Percentiles rank a stretch among this genome's conserved stretches.
These are phyloP conservation scores for Suillus lakei DNA, from an alignment of 768 basidiomycete species.

Conservation along the genomic window DNA sequence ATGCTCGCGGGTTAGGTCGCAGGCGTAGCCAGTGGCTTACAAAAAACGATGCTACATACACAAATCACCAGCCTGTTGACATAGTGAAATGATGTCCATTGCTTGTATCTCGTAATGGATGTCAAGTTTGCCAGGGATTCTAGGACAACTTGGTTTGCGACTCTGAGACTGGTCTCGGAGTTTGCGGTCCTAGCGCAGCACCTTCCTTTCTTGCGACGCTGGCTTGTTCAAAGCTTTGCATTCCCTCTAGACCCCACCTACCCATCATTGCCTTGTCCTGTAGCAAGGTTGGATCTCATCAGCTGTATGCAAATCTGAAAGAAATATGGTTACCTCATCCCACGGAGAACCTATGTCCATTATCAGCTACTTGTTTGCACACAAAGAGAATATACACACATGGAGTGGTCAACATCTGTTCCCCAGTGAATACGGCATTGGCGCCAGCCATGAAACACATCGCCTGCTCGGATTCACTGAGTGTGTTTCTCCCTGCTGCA, in stretches of 20 bases:
- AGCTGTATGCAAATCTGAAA: constrained; percentile 13
- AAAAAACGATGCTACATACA: constrained; percentile 3
- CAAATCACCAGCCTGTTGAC: background rate
- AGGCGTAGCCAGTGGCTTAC: background rate
- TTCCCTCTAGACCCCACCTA: constrained; percentile 91
- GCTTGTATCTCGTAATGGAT: too few species aligned
- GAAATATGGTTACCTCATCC: constrained; percentile 68
- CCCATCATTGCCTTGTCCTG: constrained; percentile 94
- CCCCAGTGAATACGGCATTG: constrained; percentile 98
- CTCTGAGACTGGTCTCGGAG: background rate
- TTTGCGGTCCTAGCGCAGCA: constrained; percentile 15
- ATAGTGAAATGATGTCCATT: background rate
- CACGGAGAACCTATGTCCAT: constrained; percentile 75
- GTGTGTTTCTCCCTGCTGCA: constrained; percentile 89
- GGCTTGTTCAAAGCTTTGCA: constrained; percentile 85
- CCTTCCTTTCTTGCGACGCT: constrained; percentile 62
- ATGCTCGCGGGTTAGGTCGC: background rate
- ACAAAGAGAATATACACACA: constrained; percentile 55
- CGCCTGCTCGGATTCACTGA: constrained; percentile 90
- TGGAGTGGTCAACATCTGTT: constrained; percentile 96
- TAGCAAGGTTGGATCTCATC: constrained; percentile 7
- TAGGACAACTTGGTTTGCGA: background rate
- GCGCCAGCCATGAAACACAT: constrained; percentile 99
- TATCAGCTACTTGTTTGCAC: constrained; percentile 10
- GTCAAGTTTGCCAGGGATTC: background rate